A percentile compares a stretch with the other conserved stretches of the same genome.
Evolutionary conservation across 2,329 filamentous ascomycete genomes (phyloP).

Genomic region (Tolypocladium endophyticum): DNA sequence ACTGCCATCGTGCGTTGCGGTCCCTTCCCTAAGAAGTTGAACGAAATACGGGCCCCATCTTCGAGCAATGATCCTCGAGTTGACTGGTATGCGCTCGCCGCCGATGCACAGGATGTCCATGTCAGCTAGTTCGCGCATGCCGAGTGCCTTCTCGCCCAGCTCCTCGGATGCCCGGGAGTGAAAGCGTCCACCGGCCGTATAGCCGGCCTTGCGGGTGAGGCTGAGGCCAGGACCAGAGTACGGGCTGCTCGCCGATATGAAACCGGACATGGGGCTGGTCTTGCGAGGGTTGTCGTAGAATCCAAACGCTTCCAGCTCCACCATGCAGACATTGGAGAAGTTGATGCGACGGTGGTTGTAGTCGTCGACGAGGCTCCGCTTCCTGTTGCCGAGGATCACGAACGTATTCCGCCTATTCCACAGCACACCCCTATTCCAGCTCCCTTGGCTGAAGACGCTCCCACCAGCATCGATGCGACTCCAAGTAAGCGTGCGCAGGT

Average conservation of each 20-base stretch:
- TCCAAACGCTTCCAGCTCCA: constrained; percentile 93
- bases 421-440: constrained; percentile 91
- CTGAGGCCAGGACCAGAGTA: constrained; percentile 47
- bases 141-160: constrained; percentile 69
- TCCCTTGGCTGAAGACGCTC: constrained; percentile 89
- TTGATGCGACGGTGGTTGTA: constrained; percentile 98
- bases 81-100: constrained; percentile 86
- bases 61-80: constrained; percentile 76
- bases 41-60: constrained; percentile 97
- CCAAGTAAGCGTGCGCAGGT: constrained; percentile 82
- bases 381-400: constrained; percentile 88
- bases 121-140: constrained; percentile 76
- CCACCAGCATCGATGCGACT: constrained; percentile 91
- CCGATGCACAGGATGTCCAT: constrained; percentile 94
- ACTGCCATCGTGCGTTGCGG: constrained; percentile 58
- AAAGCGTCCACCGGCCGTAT: constrained; percentile 63
- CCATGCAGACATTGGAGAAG: constrained; percentile 92
- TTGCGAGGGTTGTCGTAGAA: constrained; percentile 92
- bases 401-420: constrained; percentile 94
- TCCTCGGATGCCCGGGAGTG: constrained; percentile 74
- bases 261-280: constrained; percentile 67
- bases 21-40: constrained; percentile 75
- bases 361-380: constrained; percentile 88
- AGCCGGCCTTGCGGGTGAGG: constrained; percentile 47
- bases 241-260: constrained; percentile 70